Base-by-base conservation (phyloP, 257 asterid genomes). In the Craterostigma plantagineum region DNA sequence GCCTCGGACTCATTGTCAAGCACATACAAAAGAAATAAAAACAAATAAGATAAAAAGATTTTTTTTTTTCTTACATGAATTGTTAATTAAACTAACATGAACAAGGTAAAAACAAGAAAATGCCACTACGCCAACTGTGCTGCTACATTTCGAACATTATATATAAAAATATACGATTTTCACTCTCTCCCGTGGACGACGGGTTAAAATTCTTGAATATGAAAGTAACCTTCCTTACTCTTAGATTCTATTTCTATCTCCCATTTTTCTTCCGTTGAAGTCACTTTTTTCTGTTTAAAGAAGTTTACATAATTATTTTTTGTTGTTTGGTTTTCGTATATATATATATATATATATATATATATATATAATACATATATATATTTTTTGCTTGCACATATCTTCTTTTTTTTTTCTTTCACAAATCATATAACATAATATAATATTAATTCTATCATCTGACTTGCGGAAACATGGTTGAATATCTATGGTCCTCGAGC, bases 171-270 rank as follows among this genome's bases (percentile, higher is more conserved):
- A n/a, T n/a, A n/a, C n/a, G n/a, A 2, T 3, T 46, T 11, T 14
- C 9, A 36, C 3, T 17, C 27, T 46, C 13, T 17, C 50, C 50
- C 50, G 50, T 27, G 15, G 14, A 46, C 13, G 37, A 30, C 94
- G 92, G 92, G 96, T 70, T 75, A 75, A 75, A 64, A 61, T 57
- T 69, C 63, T n/a, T 52, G 61, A 62, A 63, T 57, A 75, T 66
- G 75, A 71, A 60, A 73, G 74, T 63, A 68, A 56, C 54, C 54
- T 53, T 35, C 13, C 42, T 11, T n/a, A n/a, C 17, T 43, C 51
- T 54, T 61, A 71, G 72, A 68, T 66, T 90, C 61, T 71, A 76
- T 62, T n/a, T n/a, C n/a, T n/a, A 2, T 12, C 4, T 8, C 1
- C 8, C 40, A 3, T 12, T 9, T 12, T 36, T 36, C 8, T 36